phyloP scores from a whole-genome alignment of 2,329 filamentous ascomycete species.

The Didymella exigua region DNA sequence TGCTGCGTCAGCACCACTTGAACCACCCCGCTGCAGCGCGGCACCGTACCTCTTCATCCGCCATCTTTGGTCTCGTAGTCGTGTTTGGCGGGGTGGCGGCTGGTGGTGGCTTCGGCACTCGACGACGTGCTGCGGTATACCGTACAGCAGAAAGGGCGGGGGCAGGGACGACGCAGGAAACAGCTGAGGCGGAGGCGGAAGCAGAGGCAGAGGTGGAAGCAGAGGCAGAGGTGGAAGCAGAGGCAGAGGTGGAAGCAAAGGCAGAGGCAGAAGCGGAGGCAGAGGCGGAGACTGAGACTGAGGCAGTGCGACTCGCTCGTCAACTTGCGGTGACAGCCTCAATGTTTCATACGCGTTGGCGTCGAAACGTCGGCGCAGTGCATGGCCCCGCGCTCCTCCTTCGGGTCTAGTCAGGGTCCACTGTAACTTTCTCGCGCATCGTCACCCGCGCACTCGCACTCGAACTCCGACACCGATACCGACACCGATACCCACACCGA shows the following conservation, averaged over 20 bases:
- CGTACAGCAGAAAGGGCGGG: background rate
- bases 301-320: background rate
- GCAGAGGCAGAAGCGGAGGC: too few species aligned
- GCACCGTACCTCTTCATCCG: constrained; percentile 41
- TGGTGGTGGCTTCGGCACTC: background rate
- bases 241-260: too few species aligned
- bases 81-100: constrained; percentile 1
- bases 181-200: too few species aligned
- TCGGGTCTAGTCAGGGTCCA: constrained; percentile 30
- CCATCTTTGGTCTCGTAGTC: constrained; percentile 31
- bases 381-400: constrained; percentile 34
- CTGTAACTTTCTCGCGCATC: constrained; percentile 34
- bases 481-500: too few species aligned
- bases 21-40: background rate
- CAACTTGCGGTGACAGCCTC: constrained; percentile 10
- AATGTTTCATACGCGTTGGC: constrained; percentile 7
- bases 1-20: constrained; percentile 47
- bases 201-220: too few species aligned
- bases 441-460: background rate
- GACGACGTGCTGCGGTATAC: background rate
- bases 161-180: too few species aligned
- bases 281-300: too few species aligned
- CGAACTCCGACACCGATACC: background rate
- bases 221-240: too few species aligned
- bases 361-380: background rate